Percentiles rank a stretch among this genome's conserved stretches.
These are phyloP conservation scores for Auxenochlorella pyrenoidosa DNA, from an alignment of 139 green algal species.

Conservation along the genomic window DNA sequence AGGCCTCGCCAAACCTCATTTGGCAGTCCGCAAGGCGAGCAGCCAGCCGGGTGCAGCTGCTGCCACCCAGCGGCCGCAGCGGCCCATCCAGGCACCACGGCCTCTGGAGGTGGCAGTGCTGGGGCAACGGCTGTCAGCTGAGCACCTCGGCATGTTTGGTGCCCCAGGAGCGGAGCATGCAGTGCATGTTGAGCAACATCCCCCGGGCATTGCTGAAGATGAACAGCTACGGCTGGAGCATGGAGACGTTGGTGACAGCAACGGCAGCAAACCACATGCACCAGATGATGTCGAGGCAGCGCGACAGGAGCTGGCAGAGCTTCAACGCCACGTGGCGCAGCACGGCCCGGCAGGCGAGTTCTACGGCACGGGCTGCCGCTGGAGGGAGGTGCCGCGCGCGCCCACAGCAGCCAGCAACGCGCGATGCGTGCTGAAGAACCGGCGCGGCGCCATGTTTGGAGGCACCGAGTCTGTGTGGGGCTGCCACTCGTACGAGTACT, in stretches of 20 bases:
- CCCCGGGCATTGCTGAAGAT: not conserved
- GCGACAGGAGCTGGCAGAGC: not conserved
- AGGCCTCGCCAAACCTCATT: not conserved
- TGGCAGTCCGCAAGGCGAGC: not conserved
- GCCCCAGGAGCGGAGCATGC: too few relatives aligned
- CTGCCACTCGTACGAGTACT: slow-evolving; percentile 63
- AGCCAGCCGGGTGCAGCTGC: not conserved
- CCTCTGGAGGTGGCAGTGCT: too few relatives aligned
- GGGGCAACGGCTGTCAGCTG: too few relatives aligned
- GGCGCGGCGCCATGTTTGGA: not conserved
- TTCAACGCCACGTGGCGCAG: not conserved
- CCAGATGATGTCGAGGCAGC: not conserved
- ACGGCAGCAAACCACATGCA: too few relatives aligned
- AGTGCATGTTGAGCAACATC: not conserved
- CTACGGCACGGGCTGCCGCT: slow-evolving; percentile 14
- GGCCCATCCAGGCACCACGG: too few relatives aligned
- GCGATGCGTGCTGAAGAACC: not conserved
- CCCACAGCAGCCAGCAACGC: not conserved
- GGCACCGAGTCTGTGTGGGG: slow-evolving; percentile 7
- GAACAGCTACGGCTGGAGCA: not conserved
- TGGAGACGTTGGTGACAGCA: too few relatives aligned
- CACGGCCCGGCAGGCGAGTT: slow-evolving; percentile 6
- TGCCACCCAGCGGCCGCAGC: too few relatives aligned
- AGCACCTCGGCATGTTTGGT: too few relatives aligned
- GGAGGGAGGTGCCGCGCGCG: not conserved